phyloP scores from a whole-genome alignment of 129 eudicot genomes.

The Rutidosis leptorrhynchoides region DNA sequence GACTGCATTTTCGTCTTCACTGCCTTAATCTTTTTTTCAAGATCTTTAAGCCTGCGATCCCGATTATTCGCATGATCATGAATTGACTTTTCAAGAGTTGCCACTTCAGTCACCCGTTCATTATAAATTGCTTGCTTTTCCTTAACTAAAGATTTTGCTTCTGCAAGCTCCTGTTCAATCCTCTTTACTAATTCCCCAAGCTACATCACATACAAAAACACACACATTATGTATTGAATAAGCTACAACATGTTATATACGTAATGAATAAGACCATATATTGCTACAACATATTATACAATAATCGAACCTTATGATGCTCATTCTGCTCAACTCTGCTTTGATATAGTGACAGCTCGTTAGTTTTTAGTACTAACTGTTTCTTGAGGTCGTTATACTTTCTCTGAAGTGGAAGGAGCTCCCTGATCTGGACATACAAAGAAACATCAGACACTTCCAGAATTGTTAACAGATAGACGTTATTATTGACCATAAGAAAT shows the following conservation, averaged over 20 bases:
- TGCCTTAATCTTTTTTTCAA: conserved; percentile 78
- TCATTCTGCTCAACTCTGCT: conserved; percentile 87
- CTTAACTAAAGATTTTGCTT: conserved; percentile 54
- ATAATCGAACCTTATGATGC: conserved; percentile 90
- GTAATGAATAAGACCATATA: neutral
- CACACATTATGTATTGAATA: neutral
- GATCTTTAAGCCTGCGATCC: conserved; percentile 68
- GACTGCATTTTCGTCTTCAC: conserved; percentile 72
- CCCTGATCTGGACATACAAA: conserved; percentile 49
- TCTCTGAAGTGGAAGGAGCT: conserved; percentile 79
- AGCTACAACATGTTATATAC: neutral
- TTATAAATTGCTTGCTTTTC: conserved; percentile 57
- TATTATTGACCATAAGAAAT: conserved; percentile 7
- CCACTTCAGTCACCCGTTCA: conserved; percentile 55
- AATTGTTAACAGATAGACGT: neutral
- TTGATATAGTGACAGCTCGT: conserved; percentile 77
- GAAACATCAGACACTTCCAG: neutral
- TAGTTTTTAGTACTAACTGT: conserved; percentile 77
- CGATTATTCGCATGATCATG: conserved; percentile 71
- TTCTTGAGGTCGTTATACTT: conserved; percentile 67
- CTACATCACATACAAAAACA: conserved; percentile 39
- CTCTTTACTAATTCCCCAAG: conserved; percentile 73
- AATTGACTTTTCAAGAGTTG: conserved; percentile 71
- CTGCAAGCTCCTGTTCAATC: conserved; percentile 80
- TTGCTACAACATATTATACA: neutral